These are phyloP conservation scores for Blastobotrys malaysiensis DNA, from an alignment of 1,139 yeast genomes.

Conservation along the genomic window DNA sequence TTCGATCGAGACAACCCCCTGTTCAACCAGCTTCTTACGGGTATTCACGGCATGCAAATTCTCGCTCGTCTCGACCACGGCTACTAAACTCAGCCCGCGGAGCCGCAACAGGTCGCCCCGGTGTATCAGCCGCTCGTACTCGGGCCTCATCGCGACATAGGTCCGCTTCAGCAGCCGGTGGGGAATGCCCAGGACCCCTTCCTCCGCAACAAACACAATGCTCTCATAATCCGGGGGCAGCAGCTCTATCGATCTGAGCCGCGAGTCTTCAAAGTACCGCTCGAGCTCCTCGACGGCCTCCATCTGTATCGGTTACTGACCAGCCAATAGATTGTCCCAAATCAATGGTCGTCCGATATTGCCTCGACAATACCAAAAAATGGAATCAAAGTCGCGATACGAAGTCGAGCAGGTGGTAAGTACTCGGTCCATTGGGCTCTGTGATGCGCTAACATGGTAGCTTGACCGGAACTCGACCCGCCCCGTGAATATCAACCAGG, in stretches of 20 bases:
- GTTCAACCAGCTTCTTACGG: conserved; percentile 22
- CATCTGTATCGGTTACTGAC: conserved; percentile 2
- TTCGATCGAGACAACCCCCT: conserved; percentile 19
- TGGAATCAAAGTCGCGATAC: not conserved
- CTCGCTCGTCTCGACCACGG: conserved; percentile 27
- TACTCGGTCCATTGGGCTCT: not conserved
- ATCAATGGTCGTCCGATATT: not conserved
- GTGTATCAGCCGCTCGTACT: conserved; percentile 8
- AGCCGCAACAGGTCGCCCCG: not conserved
- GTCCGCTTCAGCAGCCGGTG: conserved; percentile 18
- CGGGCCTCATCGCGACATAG: conserved; percentile 13
- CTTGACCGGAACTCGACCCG: conserved; percentile 8
- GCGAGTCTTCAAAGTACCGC: not conserved
- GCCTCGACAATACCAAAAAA: not conserved
- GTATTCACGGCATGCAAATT: conserved; percentile 31
- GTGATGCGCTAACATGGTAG: conserved; percentile 1
- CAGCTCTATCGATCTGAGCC: conserved; percentile 12
- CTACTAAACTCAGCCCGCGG: conserved; percentile 1
- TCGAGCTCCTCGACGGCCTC: not conserved
- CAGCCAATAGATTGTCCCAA: conserved; percentile 7
- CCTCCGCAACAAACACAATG: conserved; percentile 17
- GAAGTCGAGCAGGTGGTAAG: conserved; percentile 2
- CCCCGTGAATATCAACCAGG: conserved; percentile 16
- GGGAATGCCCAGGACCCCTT: conserved; percentile 30
- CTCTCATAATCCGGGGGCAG: conserved; percentile 12